Evolutionary conservation across 78 protist genomes (phyloP).

Genomic region (Cavenderia fasciculata): DNA sequence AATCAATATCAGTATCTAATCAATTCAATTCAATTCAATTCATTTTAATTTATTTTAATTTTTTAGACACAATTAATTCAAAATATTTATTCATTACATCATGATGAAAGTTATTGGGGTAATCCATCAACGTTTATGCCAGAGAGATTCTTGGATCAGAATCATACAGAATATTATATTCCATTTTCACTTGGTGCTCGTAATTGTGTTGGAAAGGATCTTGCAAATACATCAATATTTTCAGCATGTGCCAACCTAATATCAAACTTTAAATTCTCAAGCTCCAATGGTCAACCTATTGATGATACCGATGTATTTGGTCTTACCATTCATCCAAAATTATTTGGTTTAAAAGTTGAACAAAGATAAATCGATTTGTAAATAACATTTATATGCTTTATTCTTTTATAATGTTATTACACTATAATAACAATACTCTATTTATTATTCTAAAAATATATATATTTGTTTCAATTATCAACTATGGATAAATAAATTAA

Average conservation of each 20-base stretch:
- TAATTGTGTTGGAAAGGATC: constrained; percentile 13
- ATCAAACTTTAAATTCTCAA: neutral
- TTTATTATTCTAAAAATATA: too few relatives aligned
- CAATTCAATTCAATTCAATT: too few relatives aligned
- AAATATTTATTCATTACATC: neutral
- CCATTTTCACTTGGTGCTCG: constrained; percentile 42
- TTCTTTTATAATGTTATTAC: too few relatives aligned
- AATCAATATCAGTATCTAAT: too few relatives aligned
- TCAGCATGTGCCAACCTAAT: neutral
- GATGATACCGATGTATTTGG: constrained; percentile 35
- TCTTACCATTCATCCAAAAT: constrained; percentile 28
- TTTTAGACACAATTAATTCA: neutral
- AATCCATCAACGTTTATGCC: constrained; percentile 19
- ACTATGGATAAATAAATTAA: too few relatives aligned
- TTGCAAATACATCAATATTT: neutral
- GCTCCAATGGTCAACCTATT: neutral
- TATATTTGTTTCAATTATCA: too few relatives aligned
- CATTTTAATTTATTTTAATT: too few relatives aligned
- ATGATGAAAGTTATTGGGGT: neutral
- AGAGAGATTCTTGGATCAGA: constrained; percentile 1
- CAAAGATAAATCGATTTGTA: too few relatives aligned
- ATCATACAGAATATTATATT: neutral
- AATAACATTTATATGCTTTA: too few relatives aligned
- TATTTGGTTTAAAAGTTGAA: neutral
- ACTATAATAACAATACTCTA: too few relatives aligned